Evolutionary conservation across 2,329 filamentous ascomycete genomes (phyloP), one percentile per base, ranked within the genome.

Genomic region (Furcasterigmium furcatum): DNA sequence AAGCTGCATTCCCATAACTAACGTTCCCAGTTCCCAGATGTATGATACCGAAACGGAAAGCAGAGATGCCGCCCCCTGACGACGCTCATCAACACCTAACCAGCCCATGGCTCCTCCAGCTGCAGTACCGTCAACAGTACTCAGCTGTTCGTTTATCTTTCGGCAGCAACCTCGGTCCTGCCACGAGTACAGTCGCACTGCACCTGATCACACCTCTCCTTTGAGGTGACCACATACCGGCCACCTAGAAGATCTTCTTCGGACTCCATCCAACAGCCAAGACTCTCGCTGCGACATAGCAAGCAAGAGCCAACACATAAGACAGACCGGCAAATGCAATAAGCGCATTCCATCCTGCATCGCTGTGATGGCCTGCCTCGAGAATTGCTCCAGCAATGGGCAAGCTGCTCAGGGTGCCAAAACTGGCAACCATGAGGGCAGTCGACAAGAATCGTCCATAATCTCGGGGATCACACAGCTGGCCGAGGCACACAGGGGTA

Each of bases 361-460:
- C 48, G 6, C 41, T 21, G 21, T 32, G 21, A 16, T 35, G 7
- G 20, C 39, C 46, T 13, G 41, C 35, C 29, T 46, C 43, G 6
- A 56, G 38, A 60, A 49, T 14, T 55, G 49, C 66, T 4, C 72
- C 72, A 0, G 66, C 73, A 12, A 76, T 66, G 21, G 75, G 64
- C 2, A 74, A 57, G 43, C 72, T 74, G 44, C 64, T 72, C 4
- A 76, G 59, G 1, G 73, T 84, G 50, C 86, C 87, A 54, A 92
- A 85, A 51, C 82, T 86, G 18, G 88, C 88, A 34, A 91, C 72
- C 44, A 87, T 90, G 61, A 90, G 90, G 45, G 84, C 84, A 0
- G 86, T 90, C 2, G 87, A 84, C 57, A 86, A 88, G 58, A 87
- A 88, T 16, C 85, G 72, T 1, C 87, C 88, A 54, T 91, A 94